A percentile compares a stretch with the other conserved stretches of the same genome.
These are phyloP conservation scores for Ophiocytium majus DNA, from an alignment of 352 stramenopile species.

Conservation along the genomic window DNA sequence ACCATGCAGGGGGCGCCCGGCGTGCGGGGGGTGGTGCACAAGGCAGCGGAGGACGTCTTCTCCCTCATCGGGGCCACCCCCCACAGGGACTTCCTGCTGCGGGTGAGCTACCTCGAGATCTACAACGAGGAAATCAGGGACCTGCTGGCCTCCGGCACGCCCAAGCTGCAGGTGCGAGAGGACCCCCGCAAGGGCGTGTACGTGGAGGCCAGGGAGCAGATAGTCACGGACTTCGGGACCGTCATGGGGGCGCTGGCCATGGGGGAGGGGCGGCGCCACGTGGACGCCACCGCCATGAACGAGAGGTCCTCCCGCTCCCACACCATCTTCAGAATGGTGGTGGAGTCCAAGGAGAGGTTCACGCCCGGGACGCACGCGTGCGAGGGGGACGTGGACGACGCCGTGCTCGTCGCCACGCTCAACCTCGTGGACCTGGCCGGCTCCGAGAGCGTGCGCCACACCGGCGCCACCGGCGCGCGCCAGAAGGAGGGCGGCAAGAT, in stretches of 20 bases:
- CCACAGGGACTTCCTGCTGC: slow-evolving; percentile 87
- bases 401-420: slow-evolving; percentile 86
- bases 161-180: slow-evolving; percentile 78
- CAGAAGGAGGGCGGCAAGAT: slow-evolving; percentile 77
- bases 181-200: slow-evolving; percentile 92
- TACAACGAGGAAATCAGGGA: slow-evolving; percentile 98
- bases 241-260: slow-evolving; percentile 85
- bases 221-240: slow-evolving; percentile 79
- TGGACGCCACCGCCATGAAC: slow-evolving; percentile 95
- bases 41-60: slow-evolving; percentile 92
- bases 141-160: slow-evolving; percentile 72
- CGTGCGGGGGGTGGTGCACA: slow-evolving; percentile 73
- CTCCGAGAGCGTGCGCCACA: slow-evolving; percentile 91
- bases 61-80: slow-evolving; percentile 67
- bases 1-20: slow-evolving; percentile 52
- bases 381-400: slow-evolving; percentile 61
- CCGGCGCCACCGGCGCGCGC: slow-evolving; percentile 83
- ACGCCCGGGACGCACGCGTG: slow-evolving; percentile 22
- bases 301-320: slow-evolving; percentile 92
- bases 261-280: slow-evolving; percentile 88
- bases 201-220: slow-evolving; percentile 89
- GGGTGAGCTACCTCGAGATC: slow-evolving; percentile 97
- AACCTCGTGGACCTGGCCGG: slow-evolving; percentile 96
- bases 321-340: slow-evolving; percentile 86
- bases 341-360: slow-evolving; percentile 53